Percentiles rank a stretch among this genome's conserved stretches.
phyloP scores from a whole-genome alignment of 2,329 filamentous ascomycete species.

The Colletotrichum horii region DNA sequence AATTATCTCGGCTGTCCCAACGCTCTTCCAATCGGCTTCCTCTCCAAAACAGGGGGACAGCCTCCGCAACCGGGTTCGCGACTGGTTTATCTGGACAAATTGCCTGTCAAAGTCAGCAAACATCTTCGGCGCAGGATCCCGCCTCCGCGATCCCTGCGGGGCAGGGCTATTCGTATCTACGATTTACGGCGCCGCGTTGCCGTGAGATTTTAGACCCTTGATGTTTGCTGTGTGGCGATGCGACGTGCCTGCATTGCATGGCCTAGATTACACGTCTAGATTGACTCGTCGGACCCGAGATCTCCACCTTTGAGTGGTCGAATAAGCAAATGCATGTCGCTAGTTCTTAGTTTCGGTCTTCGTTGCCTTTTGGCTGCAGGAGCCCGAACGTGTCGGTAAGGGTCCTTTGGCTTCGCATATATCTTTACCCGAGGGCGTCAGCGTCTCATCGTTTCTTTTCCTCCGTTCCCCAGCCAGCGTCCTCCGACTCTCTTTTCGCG shows the following conservation, averaged over 20 bases:
- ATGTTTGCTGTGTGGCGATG: neutral
- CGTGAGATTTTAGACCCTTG: neutral
- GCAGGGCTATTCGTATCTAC: neutral
- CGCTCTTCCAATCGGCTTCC: neutral
- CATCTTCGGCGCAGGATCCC: neutral
- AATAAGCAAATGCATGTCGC: neutral
- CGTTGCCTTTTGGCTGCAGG: neutral
- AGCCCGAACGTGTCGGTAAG: neutral
- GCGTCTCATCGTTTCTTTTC: neutral
- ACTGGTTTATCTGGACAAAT: neutral
- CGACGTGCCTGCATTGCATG: neutral
- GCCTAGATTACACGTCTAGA: neutral
- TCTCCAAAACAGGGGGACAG: neutral
- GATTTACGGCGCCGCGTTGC: neutral
- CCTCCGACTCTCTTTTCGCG: too few species aligned
- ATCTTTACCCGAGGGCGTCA: neutral
- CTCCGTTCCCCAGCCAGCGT: neutral
- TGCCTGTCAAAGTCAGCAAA: neutral
- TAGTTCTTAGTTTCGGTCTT: neutral
- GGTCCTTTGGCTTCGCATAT: neutral
- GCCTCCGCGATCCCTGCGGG: neutral
- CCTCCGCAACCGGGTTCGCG: neutral
- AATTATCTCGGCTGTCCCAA: neutral
- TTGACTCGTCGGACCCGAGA: neutral
- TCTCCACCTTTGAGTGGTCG: neutral